A percentile compares a stretch with the other conserved stretches of the same genome.
Conservation (phyloP, 179 eudicot genomes). For the Sideroxylon spinosum region DNA sequence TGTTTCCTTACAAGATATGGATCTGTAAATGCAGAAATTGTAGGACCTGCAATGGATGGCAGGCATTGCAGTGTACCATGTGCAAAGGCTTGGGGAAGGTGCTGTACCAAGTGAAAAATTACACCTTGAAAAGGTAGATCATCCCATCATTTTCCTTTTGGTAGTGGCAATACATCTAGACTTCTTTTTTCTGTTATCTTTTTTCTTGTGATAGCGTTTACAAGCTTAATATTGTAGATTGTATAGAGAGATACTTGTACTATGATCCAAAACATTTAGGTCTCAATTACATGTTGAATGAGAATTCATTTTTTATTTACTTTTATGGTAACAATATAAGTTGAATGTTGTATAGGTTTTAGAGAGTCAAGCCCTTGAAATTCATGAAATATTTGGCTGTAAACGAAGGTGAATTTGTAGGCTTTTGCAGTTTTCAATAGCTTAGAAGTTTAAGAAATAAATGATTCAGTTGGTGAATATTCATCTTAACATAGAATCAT, state of each 20-base stretch:
- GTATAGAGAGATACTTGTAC: not conserved
- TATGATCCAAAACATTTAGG: not conserved
- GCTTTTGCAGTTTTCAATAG: no score
- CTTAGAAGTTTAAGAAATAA: no score
- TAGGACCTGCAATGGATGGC: conserved; percentile 83
- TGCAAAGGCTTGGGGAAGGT: conserved; percentile 87
- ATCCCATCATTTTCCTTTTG: not conserved
- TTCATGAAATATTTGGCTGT: not conserved
- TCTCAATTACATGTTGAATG: not conserved
- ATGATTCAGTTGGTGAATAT: no score
- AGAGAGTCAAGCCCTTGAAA: not conserved
- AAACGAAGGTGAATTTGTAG: not conserved
- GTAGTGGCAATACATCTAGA: conserved; percentile 5
- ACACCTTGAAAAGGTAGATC: conserved; percentile 59
- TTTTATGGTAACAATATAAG: not conserved
- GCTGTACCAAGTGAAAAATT: conserved; percentile 75
- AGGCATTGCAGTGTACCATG: conserved; percentile 82
- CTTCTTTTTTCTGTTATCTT: not conserved
- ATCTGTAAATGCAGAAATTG: conserved; percentile 53
- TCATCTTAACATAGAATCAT: no score
- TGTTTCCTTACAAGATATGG: not conserved
- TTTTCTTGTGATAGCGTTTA: not conserved
- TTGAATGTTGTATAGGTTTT: not conserved
- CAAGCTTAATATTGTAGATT: not conserved
- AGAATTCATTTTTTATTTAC: not conserved